Percentiles rank a stretch among this genome's conserved stretches.
phyloP scores from a whole-genome alignment of 1,139 yeast genomes.

The Magnusiomyces starmeri region DNA sequence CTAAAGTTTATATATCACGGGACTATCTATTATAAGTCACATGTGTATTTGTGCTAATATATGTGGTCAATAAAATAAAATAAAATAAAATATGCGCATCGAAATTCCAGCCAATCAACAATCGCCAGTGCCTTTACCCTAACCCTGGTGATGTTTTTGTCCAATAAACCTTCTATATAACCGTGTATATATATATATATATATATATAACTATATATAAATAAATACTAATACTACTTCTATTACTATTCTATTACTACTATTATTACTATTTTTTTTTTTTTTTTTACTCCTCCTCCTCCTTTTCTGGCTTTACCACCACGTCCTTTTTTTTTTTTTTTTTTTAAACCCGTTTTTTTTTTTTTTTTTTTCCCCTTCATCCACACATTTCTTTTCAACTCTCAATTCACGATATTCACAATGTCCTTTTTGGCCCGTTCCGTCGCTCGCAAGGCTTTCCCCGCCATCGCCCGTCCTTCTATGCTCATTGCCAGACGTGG shows the following conservation, averaged over 20 bases:
- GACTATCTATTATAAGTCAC: neutral
- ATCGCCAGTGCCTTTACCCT: neutral
- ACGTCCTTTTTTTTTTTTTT: neutral
- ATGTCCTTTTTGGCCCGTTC: conserved; percentile 23
- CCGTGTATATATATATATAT: neutral
- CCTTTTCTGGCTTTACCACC: too few relatives aligned
- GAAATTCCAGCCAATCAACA: neutral
- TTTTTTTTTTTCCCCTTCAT: conserved; percentile 8
- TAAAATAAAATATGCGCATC: neutral
- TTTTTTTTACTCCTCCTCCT: neutral
- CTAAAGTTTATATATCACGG: neutral
- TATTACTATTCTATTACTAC: too few relatives aligned
- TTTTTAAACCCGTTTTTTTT: conserved; percentile 7
- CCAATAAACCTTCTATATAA: neutral
- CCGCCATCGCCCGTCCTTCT: conserved; percentile 47
- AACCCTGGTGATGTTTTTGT: neutral
- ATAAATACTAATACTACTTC: too few relatives aligned
- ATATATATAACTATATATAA: too few relatives aligned
- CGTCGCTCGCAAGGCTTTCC: conserved; percentile 22
- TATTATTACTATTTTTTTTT: neutral
- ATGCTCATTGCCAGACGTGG: conserved; percentile 63
- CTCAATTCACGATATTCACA: conserved; percentile 10
- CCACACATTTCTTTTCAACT: conserved; percentile 7
- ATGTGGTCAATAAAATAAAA: neutral
- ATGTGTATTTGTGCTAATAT: neutral